Percentiles rank a stretch among this genome's conserved stretches.
These are phyloP conservation scores for Colletotrichum orbiculare DNA, from an alignment of 2,329 filamentous ascomycete species.

Conservation along the genomic window DNA sequence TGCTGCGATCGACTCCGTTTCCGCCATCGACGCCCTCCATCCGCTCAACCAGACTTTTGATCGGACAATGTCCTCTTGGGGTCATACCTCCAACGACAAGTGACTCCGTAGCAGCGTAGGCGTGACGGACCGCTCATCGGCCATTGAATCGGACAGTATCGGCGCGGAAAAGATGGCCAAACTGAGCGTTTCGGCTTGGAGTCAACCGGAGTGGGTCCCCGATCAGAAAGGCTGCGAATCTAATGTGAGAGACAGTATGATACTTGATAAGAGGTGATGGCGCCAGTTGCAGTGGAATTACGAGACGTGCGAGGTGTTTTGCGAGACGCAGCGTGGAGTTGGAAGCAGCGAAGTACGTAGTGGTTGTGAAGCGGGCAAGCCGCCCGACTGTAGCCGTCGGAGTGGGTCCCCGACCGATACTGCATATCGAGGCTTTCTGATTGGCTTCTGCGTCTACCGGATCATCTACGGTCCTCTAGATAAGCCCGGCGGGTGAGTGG, in stretches of 20 bases:
- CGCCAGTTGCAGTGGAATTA: constrained; percentile 8
- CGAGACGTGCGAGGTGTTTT: constrained; percentile 7
- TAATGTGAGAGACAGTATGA: background rate
- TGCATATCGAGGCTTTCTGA: background rate
- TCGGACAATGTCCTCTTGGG: too few relatives aligned
- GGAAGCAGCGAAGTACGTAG: background rate
- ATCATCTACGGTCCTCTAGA: constrained; percentile 4
- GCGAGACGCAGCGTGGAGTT: background rate
- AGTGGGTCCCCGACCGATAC: constrained; percentile 29
- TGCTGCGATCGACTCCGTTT: constrained; percentile 12
- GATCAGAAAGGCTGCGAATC: constrained; percentile 24
- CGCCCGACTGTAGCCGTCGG: constrained; percentile 20
- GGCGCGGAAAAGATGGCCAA: constrained; percentile 6
- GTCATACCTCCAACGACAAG: too few relatives aligned
- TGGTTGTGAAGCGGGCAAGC: constrained; percentile 1
- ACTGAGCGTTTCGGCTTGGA: background rate
- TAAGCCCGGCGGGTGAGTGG: background rate
- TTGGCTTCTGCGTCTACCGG: background rate
- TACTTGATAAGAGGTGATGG: constrained; percentile 30
- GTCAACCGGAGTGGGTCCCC: constrained; percentile 31
- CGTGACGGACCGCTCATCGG: background rate
- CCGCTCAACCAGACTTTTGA: background rate
- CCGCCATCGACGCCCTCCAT: background rate
- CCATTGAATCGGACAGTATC: constrained; percentile 18
- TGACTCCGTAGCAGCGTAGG: background rate